Evolutionary conservation across 2,329 filamentous ascomycete species (phyloP), one percentile per base, ranked within the genome.

Genomic region (Cadophora sp.): DNA sequence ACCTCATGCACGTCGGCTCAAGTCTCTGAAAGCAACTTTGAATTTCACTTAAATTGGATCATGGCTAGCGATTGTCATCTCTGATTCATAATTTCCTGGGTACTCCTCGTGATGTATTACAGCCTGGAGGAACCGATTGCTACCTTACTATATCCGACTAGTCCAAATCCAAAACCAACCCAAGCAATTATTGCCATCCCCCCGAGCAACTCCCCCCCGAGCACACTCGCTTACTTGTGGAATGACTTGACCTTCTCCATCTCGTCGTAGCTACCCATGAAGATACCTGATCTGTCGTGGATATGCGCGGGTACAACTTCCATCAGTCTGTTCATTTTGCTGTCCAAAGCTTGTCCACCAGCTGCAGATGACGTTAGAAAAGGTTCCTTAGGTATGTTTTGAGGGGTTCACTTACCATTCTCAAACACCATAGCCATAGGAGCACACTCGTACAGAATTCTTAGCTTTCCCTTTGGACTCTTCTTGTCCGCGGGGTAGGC

Each of bases 361-460:
- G 96, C 93, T 96, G 73, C 62, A 53, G 7, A n/a, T 22, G 20
- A 24, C 24, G 51, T 70, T 64, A 72, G 65, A 5, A 27, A 24
- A 4, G n/a, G 6, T 24, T 24, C 14, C 20, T 33, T 41, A 18
- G 3, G 20, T 39, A 45, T 18, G 61, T 16, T 6, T 51, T 30
- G 13, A 18, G 59, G 58, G 3, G 22, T 20, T 24, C 7, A 83
- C 90, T 82, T 80, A 95, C 92, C 96, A 81, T 99, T 97, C 82
- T 99, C 96, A 80, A 99, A 98, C 7, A 99, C 88, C 90, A 98
- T 92, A 27, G 96, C 96, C 96, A 99, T 99, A 47, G 96, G 96
- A 16, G 96, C 96, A 79, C 96, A 99, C 84, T 99, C 96, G 82
- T 99, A 99, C 75, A 99, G 80, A 73, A 99, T 99, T 72, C 96